phyloP scores from a whole-genome alignment of 148 eudicot genomes.

The Rhododendron kiyosumense region DNA sequence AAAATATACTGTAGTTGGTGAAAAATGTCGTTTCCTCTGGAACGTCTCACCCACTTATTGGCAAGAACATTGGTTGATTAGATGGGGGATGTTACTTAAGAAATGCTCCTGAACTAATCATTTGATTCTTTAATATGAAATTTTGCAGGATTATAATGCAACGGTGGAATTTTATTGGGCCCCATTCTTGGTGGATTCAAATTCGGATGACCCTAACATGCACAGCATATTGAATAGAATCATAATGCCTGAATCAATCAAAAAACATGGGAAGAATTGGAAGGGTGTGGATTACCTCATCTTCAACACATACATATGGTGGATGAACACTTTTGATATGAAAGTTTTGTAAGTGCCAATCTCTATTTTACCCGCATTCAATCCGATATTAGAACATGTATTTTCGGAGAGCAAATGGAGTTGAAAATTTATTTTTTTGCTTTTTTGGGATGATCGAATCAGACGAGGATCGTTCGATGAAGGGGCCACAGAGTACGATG shows the following conservation, averaged over 20 bases:
- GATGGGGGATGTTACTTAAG: neutral
- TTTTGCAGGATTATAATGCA: conserved; percentile 79
- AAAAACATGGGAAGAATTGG: conserved; percentile 76
- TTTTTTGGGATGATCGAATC: neutral
- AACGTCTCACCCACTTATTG: no score
- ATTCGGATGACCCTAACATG: conserved; percentile 81
- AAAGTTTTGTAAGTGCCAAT: conserved; percentile 69
- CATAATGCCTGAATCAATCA: conserved; percentile 78
- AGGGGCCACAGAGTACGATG: conserved; percentile 75
- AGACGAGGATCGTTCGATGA: conserved; percentile 87
- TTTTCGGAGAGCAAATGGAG: neutral
- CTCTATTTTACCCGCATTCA: neutral
- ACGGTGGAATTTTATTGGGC: conserved; percentile 99
- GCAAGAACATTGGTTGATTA: neutral
- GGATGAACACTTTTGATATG: conserved; percentile 89
- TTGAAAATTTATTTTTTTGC: neutral
- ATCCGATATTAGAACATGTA: neutral
- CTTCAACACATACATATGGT: conserved; percentile 96
- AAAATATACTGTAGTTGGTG: neutral
- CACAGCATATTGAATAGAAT: conserved; percentile 85
- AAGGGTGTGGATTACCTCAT: conserved; percentile 71
- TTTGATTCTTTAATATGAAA: neutral
- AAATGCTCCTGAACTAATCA: neutral
- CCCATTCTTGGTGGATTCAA: conserved; percentile 90
- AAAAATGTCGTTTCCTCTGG: neutral